Percentiles rank a stretch among this genome's conserved stretches.
phyloP scores from a whole-genome alignment of 164 flowering plant genomes.

The Cinnamomum chago region DNA sequence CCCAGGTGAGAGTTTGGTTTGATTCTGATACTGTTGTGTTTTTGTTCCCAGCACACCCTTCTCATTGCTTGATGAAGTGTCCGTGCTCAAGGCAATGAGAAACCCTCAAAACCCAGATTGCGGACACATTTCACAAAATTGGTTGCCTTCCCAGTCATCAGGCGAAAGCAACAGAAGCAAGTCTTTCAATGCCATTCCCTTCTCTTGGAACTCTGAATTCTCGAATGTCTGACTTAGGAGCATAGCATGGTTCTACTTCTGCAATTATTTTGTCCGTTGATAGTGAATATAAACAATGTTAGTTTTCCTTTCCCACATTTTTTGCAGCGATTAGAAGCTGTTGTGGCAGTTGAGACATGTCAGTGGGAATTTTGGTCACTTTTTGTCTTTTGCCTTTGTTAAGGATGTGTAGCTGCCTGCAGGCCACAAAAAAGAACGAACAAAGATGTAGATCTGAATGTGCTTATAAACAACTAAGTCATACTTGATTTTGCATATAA shows the following conservation, averaged over 20 bases:
- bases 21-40: background rate
- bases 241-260: background rate
- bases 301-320: background rate
- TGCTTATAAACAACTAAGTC: no score
- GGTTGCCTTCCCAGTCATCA: background rate
- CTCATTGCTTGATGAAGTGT: conserved; percentile 27
- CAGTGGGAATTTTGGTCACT: no score
- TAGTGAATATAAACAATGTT: background rate
- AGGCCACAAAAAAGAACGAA: no score
- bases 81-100: conserved; percentile 26
- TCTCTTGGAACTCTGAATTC: conserved; percentile 11
- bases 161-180: background rate
- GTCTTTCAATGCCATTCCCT: conserved; percentile 3
- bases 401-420: no score
- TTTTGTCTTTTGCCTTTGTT: no score
- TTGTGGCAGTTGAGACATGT: background rate
- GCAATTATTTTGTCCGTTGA: background rate
- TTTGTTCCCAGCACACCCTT: conserved; percentile 30
- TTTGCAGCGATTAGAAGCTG: background rate
- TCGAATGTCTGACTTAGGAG: background rate
- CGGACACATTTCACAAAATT: background rate
- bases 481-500: no score
- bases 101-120: conserved; percentile 1
- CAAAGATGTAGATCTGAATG: no score
- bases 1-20: background rate